Evolutionary conservation across 2,329 filamentous ascomycete genomes (phyloP).

Genomic region (Amauroascus niger): DNA sequence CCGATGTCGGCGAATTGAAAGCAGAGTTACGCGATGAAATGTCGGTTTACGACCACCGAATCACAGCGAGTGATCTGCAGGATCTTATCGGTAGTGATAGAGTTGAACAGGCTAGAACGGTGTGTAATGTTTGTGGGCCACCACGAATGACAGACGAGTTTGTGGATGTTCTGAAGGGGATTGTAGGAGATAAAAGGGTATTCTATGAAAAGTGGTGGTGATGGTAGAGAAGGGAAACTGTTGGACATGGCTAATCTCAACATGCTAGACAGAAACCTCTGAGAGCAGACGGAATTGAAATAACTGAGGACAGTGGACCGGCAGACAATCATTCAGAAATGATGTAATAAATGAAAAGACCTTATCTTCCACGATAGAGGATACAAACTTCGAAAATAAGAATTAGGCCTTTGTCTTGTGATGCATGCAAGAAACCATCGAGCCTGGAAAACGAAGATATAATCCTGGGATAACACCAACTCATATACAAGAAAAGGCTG

Average conservation of each 20-base stretch:
- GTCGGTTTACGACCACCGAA: slow-evolving; percentile 26
- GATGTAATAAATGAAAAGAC: too few relatives aligned
- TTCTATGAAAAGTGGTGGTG: slow-evolving; percentile 27
- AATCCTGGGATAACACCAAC: background rate
- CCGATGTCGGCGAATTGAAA: background rate
- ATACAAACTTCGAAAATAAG: background rate
- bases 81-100: slow-evolving; percentile 26
- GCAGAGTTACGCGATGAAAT: slow-evolving; percentile 18
- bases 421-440: background rate
- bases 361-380: too few relatives aligned
- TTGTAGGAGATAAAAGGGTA: slow-evolving; percentile 39
- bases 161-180: slow-evolving; percentile 35
- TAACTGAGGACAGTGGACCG: too few relatives aligned
- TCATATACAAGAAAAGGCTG: background rate
- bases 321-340: too few relatives aligned
- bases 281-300: background rate
- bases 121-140: slow-evolving; percentile 60
- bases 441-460: background rate
- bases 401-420: background rate
- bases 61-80: slow-evolving; percentile 30
- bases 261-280: too few relatives aligned
- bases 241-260: background rate
- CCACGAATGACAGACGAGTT: slow-evolving; percentile 60
- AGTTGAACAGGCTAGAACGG: slow-evolving; percentile 30
- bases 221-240: background rate